Evolutionary conservation across 208 protist species (phyloP), one percentile per base, ranked within the genome.

Genomic region (Leishmania braziliensis): DNA sequence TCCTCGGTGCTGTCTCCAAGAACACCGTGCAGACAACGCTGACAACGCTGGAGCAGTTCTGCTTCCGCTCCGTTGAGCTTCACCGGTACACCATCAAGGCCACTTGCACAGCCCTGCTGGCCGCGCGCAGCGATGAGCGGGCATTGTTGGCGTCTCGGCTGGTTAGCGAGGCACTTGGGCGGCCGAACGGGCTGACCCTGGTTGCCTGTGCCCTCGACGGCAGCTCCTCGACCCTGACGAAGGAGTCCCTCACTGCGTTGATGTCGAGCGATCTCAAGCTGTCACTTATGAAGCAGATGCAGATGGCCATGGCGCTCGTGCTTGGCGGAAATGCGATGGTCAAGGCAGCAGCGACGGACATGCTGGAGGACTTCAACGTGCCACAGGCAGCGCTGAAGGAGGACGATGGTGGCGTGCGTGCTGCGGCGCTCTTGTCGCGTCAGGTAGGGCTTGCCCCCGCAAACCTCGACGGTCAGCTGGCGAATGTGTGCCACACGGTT

Each of bases 11-110:
- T 16, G 92, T 92, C 23, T 91, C 90, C 43, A 93, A 93, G 86
- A 92, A 87, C 81, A 95, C 89, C 0, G 68, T 94, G 58, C 92
- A 96, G 88, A 91, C 91, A 23, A 95, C 92, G 9, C 69, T 94
- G 29, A 82, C 88, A 72, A 88, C 87, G 33, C 88, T 97, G 10
- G 89, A 95, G 83, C 90, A 95, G 83, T 88, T 93, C 53, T 86
- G 86, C 70, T 51, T 72, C 29, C 88, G 89, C 62, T 90, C 88
- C 2, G 82, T 91, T 39, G 86, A 91, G 82, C 84, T 91, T 46
- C 80, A 92, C 79, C 88, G 92, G 23, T 96, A 92, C 84, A 81
- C 87, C 33, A 88, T 96, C 23, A 86, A 81, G 72, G 80, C 80
- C 39, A 79, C 88, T 0, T 82, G 79, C 77, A 84, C 78, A 18